phyloP scores from a whole-genome alignment of 768 basidiomycete species.

The Boletus coccyginus region DNA sequence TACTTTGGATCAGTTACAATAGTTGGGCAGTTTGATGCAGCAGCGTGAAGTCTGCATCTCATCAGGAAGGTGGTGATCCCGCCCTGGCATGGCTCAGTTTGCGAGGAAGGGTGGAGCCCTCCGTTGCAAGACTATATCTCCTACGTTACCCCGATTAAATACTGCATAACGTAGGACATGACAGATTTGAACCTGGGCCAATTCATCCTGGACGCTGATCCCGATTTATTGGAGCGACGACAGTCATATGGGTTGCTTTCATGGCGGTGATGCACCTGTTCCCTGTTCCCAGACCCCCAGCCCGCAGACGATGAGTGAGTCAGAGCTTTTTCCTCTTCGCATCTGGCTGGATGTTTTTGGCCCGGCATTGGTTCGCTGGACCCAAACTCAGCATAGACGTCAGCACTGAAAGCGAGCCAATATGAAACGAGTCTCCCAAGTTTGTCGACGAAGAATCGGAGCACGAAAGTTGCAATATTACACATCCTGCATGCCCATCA shows the following conservation, averaged over 20 bases:
- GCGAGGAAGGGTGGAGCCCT: no score
- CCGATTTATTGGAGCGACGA: slow-evolving; percentile 28
- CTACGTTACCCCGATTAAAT: slow-evolving; percentile 37
- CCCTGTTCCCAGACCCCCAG: slow-evolving; percentile 24
- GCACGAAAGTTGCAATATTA: neutral
- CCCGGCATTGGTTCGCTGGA: slow-evolving; percentile 35
- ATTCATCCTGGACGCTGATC: slow-evolving; percentile 34
- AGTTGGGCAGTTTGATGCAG: no score
- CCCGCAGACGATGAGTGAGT: slow-evolving; percentile 35
- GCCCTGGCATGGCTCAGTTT: no score
- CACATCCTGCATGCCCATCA: neutral
- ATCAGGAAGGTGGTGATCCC: no score
- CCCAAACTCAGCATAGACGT: slow-evolving; percentile 31
- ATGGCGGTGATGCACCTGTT: slow-evolving; percentile 33
- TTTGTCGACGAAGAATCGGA: neutral
- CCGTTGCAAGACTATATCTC: slow-evolving; percentile 18
- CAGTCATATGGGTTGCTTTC: slow-evolving; percentile 33
- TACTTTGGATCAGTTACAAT: no score
- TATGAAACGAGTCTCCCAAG: neutral
- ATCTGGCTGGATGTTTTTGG: slow-evolving; percentile 34
- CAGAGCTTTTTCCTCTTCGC: slow-evolving; percentile 27
- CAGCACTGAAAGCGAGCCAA: slow-evolving; percentile 1
- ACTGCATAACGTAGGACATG: slow-evolving; percentile 35
- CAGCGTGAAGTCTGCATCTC: no score
- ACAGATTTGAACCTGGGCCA: slow-evolving; percentile 34